Conservation (phyloP, 306 rosid species). For the Vicia faba region DNA sequence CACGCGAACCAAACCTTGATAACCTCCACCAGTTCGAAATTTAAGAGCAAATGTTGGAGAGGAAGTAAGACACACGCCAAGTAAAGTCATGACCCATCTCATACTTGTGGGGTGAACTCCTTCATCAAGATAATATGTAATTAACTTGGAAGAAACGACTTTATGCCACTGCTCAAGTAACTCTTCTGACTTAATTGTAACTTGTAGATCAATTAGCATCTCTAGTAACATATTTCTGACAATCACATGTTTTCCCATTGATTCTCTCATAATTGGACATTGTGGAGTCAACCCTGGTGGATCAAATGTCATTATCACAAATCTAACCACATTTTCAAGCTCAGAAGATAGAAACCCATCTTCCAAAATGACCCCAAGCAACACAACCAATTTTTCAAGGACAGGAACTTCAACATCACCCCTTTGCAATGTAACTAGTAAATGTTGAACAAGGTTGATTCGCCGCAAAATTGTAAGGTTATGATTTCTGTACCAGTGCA, state of each 20-base stretch:
- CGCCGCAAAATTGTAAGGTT: conserved; percentile 92
- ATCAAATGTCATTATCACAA: conserved; percentile 99
- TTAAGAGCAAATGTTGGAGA: conserved; percentile 93
- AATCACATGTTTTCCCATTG: conserved; percentile 98
- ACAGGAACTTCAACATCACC: conserved; percentile 99
- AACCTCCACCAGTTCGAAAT: conserved; percentile 97
- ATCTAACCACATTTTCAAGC: conserved; percentile 92
- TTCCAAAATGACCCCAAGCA: conserved; percentile 96
- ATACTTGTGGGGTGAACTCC: conserved; percentile 97
- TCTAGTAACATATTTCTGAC: conserved; percentile 97
- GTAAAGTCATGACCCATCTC: conserved; percentile 99
- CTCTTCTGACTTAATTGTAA: conserved; percentile 89
- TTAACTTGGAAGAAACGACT: conserved; percentile 91
- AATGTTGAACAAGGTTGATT: conserved; percentile 95
- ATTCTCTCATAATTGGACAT: conserved; percentile 72
- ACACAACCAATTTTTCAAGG: conserved; percentile 88
- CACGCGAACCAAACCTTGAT: conserved; percentile 88
- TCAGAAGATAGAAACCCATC: conserved; percentile 95
- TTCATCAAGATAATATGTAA: conserved; percentile 97
- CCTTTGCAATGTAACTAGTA: conserved; percentile 92
- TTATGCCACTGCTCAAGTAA: conserved; percentile 99
- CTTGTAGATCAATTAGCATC: conserved; percentile 98
- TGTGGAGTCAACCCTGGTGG: conserved; percentile 75
- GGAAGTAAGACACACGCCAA: conserved; percentile 93
- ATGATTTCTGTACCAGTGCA: conserved; percentile 98